phyloP scores from a whole-genome alignment of 129 eudicot species.

The Tanacetum coccineum region DNA sequence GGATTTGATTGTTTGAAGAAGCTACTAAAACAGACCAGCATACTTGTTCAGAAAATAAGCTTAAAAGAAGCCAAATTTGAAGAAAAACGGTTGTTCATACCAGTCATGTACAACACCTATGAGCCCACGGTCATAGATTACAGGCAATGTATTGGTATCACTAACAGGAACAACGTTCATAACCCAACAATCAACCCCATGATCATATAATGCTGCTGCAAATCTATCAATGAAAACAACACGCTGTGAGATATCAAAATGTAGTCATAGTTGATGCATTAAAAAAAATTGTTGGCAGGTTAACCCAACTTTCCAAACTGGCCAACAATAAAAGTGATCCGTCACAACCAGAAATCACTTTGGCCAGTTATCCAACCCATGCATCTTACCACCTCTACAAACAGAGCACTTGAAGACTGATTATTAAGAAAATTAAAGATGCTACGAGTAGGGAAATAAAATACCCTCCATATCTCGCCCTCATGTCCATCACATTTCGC shows the following conservation, averaged over 20 bases:
- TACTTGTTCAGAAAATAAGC: background rate
- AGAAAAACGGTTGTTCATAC: slow-evolving; percentile 32
- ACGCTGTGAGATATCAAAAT: slow-evolving; percentile 7
- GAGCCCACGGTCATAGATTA: slow-evolving; percentile 83
- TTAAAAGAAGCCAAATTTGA: slow-evolving; percentile 5
- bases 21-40: background rate
- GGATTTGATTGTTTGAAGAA: too few species aligned
- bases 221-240: slow-evolving; percentile 44
- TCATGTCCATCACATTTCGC: slow-evolving; percentile 81
- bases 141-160: slow-evolving; percentile 69
- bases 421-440: background rate
- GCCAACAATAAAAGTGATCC: background rate
- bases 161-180: slow-evolving; percentile 92
- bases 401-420: background rate
- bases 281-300: background rate
- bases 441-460: slow-evolving; percentile 10
- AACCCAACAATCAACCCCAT: slow-evolving; percentile 72
- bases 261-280: background rate
- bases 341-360: background rate
- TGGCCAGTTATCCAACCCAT: slow-evolving; percentile 2
- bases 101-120: slow-evolving; percentile 93
- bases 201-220: slow-evolving; percentile 76
- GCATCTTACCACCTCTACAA: slow-evolving; percentile 4
- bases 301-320: background rate
- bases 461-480: slow-evolving; percentile 91